Evolutionary conservation across 768 basidiomycete species (phyloP).

Genomic region (Plicaturopsis crispa): DNA sequence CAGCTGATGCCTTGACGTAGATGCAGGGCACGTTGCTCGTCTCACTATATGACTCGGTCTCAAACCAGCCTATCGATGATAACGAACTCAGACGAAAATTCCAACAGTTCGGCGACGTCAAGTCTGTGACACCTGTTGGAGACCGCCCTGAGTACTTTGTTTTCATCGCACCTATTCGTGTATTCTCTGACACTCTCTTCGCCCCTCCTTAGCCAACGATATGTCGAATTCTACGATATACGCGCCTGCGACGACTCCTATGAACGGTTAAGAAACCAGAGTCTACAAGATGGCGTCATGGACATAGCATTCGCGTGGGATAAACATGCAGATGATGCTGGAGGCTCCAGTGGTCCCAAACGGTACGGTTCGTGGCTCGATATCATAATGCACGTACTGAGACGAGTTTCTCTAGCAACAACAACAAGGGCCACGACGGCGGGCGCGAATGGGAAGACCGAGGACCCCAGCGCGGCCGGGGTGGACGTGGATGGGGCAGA

Average conservation of each 20-base stretch:
- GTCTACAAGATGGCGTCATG: constrained; percentile 80
- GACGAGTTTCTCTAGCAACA: constrained; percentile 11
- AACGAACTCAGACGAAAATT: constrained; percentile 82
- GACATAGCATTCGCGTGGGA: constrained; percentile 89
- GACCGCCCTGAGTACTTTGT: constrained; percentile 53
- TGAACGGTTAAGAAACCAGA: constrained; percentile 76
- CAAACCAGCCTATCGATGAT: constrained; percentile 69
- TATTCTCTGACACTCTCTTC: constrained; percentile 3
- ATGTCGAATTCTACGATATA: constrained; percentile 92
- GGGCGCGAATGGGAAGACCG: constrained; percentile 43
- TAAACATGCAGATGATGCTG: constrained; percentile 43
- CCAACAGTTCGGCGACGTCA: constrained; percentile 87
- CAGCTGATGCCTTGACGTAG: constrained; percentile 43
- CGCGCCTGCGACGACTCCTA: constrained; percentile 76
- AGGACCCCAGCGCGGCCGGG: constrained; percentile 30
- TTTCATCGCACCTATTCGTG: background rate
- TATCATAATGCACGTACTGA: constrained; percentile 2
- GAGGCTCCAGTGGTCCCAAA: too few relatives aligned
- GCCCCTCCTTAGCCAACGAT: constrained; percentile 83
- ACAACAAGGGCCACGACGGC: constrained; percentile 26
- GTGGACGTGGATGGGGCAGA: constrained; percentile 18
- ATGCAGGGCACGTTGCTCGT: constrained; percentile 82
- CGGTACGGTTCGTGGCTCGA: too few relatives aligned
- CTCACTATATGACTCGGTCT: constrained; percentile 62
- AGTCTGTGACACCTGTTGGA: constrained; percentile 59